These are phyloP conservation scores for Tetragonia tetragonoides DNA, from an alignment of 148 eudicot species.

Conservation along the genomic window DNA sequence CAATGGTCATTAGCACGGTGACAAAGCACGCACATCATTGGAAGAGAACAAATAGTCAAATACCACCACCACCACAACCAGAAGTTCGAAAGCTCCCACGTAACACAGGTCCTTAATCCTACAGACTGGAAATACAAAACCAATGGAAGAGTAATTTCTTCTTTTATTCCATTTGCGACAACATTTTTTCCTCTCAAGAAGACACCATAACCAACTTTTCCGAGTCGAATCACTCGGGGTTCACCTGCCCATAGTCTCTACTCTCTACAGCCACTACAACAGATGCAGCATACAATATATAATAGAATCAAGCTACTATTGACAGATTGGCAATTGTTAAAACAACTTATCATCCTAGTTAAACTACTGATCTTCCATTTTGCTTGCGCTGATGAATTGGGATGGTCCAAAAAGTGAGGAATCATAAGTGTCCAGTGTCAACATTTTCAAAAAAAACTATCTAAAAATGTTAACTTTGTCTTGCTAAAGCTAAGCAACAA, in stretches of 20 bases:
- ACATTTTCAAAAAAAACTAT: not conserved
- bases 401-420: not conserved
- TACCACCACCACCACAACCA: not conserved
- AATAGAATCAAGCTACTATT: no score
- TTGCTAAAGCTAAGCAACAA: not conserved
- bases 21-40: not conserved
- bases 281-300: no score
- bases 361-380: not conserved
- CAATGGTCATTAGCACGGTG: no score
- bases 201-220: not conserved
- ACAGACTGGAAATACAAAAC: not conserved
- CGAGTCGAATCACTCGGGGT: no score
- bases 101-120: not conserved
- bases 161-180: not conserved
- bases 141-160: not conserved
- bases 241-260: not conserved
- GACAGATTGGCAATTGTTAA: no score
- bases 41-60: not conserved
- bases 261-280: not conserved
- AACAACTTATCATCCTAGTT: not conserved
- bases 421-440: not conserved
- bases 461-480: not conserved
- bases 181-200: not conserved
- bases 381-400: not conserved
- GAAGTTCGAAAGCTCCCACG: not conserved